Base-by-base conservation (phyloP, 805 yeast species). In the Ogataea trehalophila region DNA sequence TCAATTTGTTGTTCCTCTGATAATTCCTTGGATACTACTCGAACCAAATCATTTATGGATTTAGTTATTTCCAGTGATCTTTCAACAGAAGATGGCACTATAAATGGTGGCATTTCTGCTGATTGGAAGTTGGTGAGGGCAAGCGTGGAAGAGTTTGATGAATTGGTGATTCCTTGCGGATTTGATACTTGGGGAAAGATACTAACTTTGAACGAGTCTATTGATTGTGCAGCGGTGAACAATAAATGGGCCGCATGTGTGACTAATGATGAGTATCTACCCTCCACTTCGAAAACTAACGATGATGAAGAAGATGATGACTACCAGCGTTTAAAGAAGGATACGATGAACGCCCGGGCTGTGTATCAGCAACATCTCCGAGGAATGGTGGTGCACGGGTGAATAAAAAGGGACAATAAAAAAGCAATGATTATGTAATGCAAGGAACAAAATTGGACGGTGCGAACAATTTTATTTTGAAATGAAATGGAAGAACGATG, bases 121-220 rank as follows among this genome's bases (percentile, higher is more conserved):
- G 33, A 31, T n/a, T 11, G 31, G 6, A 42, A n/a, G n/a, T n/a
- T 31, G 5, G 49, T 29, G 40, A 43, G 15, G 33, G 42, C 42
- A 11, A 22, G 48, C 9, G 34, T 57, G 14, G 48, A 51, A 6
- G 63, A 59, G 23, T 54, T 47, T 41, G 50, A 48, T 18, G 37
- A 43, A 13, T 43, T 65, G 15, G 38, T 62, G 18, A 68, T 81
- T 2, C 83, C 84, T 0, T 47, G 49, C 6, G 80, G 77, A 0
- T 67, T 74, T 66, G 89, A 83, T 51, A 63, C 81, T 4, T 68
- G 74, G 70, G 69, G 70, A 18, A 75, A 79, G 53, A 80, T 83
- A 26, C 56, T 65, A 34, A 63, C 72, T 0, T 43, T 74, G 18
- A 60, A 65, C 44, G 75, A 68, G 5, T 39, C 44, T 0, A 63